Evolutionary conservation across 805 yeast species (phyloP).

Genomic region (Henningerozyma blattae): DNA sequence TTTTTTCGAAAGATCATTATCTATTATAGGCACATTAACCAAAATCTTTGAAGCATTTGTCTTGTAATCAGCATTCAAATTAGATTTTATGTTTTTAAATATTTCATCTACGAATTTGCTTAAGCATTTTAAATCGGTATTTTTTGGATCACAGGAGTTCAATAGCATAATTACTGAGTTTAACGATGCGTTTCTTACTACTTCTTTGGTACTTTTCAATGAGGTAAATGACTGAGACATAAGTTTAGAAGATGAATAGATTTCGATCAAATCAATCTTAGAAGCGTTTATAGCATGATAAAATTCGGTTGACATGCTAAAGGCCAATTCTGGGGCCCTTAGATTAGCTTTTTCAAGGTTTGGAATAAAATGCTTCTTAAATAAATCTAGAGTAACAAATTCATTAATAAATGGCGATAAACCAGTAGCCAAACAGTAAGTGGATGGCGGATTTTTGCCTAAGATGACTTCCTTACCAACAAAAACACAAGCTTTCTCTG

Average conservation of each 20-base stretch:
- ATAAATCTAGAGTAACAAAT: constrained; percentile 28
- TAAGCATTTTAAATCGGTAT: constrained; percentile 20
- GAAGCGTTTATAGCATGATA: constrained; percentile 18
- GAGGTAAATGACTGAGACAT: constrained; percentile 39
- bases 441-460: constrained; percentile 32
- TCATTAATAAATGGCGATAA: constrained; percentile 34
- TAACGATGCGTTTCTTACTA: constrained; percentile 41
- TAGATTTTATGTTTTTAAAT: constrained; percentile 43
- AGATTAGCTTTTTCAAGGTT: constrained; percentile 61
- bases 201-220: constrained; percentile 59
- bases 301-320: constrained; percentile 44
- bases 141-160: constrained; percentile 9
- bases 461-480: constrained; percentile 33
- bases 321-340: constrained; percentile 65
- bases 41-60: constrained; percentile 37
- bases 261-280: constrained; percentile 31
- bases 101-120: constrained; percentile 38
- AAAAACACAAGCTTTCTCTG: constrained; percentile 12
- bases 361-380: constrained; percentile 37
- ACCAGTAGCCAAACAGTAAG: constrained; percentile 30
- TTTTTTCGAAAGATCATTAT: constrained; percentile 23
- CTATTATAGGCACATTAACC: constrained; percentile 17
- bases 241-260: constrained; percentile 35
- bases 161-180: constrained; percentile 23
- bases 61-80: constrained; percentile 57